Conservation (phyloP, 768 basidiomycete genomes). For the Cyclocybe cylindracea region DNA sequence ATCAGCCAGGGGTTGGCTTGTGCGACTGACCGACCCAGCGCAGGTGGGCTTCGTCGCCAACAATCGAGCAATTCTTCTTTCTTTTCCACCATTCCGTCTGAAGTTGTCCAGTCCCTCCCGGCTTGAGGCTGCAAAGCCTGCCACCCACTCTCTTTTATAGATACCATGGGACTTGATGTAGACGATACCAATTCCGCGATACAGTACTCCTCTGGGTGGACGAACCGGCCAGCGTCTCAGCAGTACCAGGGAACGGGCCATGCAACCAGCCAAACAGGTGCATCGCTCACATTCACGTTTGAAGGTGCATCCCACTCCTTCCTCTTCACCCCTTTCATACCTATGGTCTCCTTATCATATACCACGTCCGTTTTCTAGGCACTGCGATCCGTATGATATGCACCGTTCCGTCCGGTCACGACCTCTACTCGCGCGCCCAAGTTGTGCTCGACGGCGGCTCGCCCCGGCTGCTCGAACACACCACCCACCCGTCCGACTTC, state of each 20-base stretch:
- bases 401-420: not conserved
- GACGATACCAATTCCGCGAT: not conserved
- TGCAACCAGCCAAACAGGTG: not conserved
- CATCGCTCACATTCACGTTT: not conserved
- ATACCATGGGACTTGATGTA: not conserved
- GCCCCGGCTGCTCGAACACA: not conserved
- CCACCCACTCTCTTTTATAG: too few species aligned
- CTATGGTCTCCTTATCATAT: too few species aligned
- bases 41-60: too few species aligned
- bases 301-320: not conserved
- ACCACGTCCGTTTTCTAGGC: not conserved
- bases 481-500: conserved; percentile 1
- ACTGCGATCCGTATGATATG: not conserved
- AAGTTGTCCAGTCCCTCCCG: too few species aligned
- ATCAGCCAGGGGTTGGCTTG: too few species aligned
- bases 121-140: too few species aligned
- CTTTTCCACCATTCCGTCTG: too few species aligned
- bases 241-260: not conserved
- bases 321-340: too few species aligned
- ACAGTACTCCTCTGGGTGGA: not conserved
- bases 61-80: too few species aligned
- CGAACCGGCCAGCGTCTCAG: not conserved
- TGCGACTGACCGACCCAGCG: too few species aligned
- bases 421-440: too few species aligned
- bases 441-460: not conserved